Evolutionary conservation across 2,329 filamentous ascomycete species (phyloP), one percentile per base, ranked within the genome.

Genomic region (Chalaropsis thielavioides): DNA sequence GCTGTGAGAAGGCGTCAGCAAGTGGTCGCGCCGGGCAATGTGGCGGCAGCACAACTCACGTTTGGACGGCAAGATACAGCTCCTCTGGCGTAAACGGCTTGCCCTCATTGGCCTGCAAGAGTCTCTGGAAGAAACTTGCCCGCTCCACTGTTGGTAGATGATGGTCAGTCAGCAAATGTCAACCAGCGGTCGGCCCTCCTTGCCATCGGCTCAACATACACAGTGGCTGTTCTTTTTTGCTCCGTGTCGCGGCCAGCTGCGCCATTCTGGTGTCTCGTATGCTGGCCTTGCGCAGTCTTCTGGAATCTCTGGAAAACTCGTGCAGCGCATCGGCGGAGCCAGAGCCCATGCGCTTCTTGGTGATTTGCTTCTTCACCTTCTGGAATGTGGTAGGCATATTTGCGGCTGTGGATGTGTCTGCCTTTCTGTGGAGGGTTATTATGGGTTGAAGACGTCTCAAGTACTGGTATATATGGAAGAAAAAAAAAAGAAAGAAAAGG

Each of bases 361-460:
- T 79, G 69, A 97, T 92, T 69, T 90, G 85, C 77, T 97, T 97
- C 68, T 88, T 84, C 22, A 94, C 88, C 74, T 96, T 97, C 68
- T 84, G 78, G 6, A 96, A 77, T 56, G 86, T 83, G 72, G 85
- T 87, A 15, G 89, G 83, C 91, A 95, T 95, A 27, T 71, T 80
- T 72, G 64, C 11, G n/a, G 31, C 24, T 31, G 31, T 31, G 31
- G 2, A 5, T 1, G 1, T 41, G 1, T 54, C 17, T 59, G 13
- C 62, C 3, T 35, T 43, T 27, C 17, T 24, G 24, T 46, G 24
- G 10, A 38, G 13, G 17, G n/a, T n/a, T 24, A 63, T 24, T 11
- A 31, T 15, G 22, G 31, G 31, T 31, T 31, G 6, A 31, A 31
- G 6, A 3, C 31, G 31, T 31, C 31, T 31, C 31, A 31, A 31